Conservation (phyloP, 2,329 filamentous ascomycete genomes). For the Pseudogymnoascus sp. region DNA sequence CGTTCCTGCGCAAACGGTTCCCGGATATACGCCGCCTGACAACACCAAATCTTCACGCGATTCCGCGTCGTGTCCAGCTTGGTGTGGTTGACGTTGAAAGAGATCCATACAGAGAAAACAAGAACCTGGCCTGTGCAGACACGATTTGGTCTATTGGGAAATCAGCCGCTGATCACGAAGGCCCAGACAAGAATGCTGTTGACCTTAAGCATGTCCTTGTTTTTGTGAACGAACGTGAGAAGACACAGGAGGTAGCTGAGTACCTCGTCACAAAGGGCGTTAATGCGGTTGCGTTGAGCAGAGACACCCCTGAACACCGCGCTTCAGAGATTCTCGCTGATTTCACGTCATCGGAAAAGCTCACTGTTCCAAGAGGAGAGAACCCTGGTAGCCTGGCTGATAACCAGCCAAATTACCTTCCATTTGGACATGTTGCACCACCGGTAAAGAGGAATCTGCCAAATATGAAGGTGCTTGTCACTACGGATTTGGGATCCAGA, state of each 20-base stretch:
- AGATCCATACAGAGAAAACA: slow-evolving; percentile 91
- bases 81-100: slow-evolving; percentile 87
- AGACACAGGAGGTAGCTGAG: slow-evolving; percentile 70
- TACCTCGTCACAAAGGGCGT: slow-evolving; percentile 83
- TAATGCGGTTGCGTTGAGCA: slow-evolving; percentile 75
- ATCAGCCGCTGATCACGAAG: slow-evolving; percentile 56
- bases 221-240: slow-evolving; percentile 94
- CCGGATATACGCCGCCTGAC: slow-evolving; percentile 80
- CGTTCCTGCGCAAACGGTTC: slow-evolving; percentile 72
- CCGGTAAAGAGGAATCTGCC: slow-evolving; percentile 40
- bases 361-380: slow-evolving; percentile 30
- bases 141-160: slow-evolving; percentile 90
- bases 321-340: slow-evolving; percentile 69
- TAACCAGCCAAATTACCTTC: slow-evolving; percentile 31
- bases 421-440: slow-evolving; percentile 24
- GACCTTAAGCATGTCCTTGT: slow-evolving; percentile 83
- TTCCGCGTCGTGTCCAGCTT: slow-evolving; percentile 88
- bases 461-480: slow-evolving; percentile 87
- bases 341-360: slow-evolving; percentile 54
- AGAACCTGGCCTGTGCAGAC: slow-evolving; percentile 87
- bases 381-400: slow-evolving; percentile 37
- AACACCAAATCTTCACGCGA: slow-evolving; percentile 92
- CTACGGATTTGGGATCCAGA: slow-evolving; percentile 84
- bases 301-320: slow-evolving; percentile 74
- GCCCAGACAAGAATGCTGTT: slow-evolving; percentile 47